Percentiles rank a stretch among this genome's conserved stretches.
phyloP scores from a whole-genome alignment of 768 basidiomycete species.

The Russula lepida region DNA sequence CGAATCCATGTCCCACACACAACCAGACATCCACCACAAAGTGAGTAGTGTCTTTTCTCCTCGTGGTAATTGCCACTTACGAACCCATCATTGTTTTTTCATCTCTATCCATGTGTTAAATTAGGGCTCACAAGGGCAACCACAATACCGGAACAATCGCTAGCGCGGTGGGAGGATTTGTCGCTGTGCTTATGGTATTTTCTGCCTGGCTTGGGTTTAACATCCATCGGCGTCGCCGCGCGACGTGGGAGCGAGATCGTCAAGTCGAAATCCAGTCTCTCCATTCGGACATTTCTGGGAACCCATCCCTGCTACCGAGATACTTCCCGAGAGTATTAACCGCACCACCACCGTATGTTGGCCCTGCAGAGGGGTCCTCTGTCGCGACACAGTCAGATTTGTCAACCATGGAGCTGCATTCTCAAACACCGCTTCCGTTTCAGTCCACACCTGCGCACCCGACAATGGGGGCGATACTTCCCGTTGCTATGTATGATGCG shows the following conservation, averaged over 20 bases:
- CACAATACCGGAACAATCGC: constrained; percentile 37
- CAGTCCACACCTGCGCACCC: background rate
- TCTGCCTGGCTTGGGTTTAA: constrained; percentile 42
- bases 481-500: constrained; percentile 14
- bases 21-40: background rate
- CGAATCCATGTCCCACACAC: background rate
- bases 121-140: background rate
- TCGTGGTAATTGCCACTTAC: constrained; percentile 8
- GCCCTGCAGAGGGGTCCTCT: constrained; percentile 9
- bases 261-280: constrained; percentile 23
- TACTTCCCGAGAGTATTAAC: constrained; percentile 47
- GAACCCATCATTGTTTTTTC: background rate
- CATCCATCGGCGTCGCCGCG: constrained; percentile 40
- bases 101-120: background rate
- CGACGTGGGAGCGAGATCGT: constrained; percentile 24
- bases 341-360: constrained; percentile 34
- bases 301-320: constrained; percentile 35
- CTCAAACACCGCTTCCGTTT: constrained; percentile 21
- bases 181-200: constrained; percentile 42
- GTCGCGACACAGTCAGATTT: constrained; percentile 17
- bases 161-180: constrained; percentile 35
- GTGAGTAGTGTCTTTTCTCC: background rate
- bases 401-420: constrained; percentile 21
- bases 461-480: background rate
- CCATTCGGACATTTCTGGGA: constrained; percentile 27